These are phyloP conservation scores for Micractinium sp. DNA, from an alignment of 139 green algal species.

Conservation along the genomic window DNA sequence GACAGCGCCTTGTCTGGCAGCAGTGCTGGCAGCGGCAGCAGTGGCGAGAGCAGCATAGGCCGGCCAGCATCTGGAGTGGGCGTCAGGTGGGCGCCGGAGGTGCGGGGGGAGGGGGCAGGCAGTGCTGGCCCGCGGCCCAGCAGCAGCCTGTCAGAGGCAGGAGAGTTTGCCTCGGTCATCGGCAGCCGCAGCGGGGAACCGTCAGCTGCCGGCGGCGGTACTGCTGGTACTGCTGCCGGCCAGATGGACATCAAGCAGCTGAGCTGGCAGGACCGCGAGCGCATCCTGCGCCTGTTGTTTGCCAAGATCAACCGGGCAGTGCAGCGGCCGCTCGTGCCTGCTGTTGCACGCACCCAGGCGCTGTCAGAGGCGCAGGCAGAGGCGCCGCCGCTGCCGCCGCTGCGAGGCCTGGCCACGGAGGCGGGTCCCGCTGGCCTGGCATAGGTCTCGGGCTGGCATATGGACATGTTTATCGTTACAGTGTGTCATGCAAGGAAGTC, in stretches of 20 bases:
- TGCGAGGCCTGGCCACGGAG: constrained; percentile 16
- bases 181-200: neutral
- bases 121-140: neutral
- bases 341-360: neutral
- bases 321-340: neutral
- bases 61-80: neutral
- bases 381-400: neutral
- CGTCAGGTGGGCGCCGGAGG: neutral
- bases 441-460: neutral
- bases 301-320: constrained; percentile 73
- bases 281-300: constrained; percentile 86
- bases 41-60: neutral
- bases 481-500: neutral
- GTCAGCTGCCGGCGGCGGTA: neutral
- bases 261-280: constrained; percentile 85
- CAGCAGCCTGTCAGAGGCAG: neutral
- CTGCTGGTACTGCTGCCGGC: constrained; percentile 32
- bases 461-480: neutral
- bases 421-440: constrained; percentile 23
- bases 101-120: too few relatives aligned
- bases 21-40: neutral
- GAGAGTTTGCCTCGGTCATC: neutral
- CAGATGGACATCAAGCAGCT: constrained; percentile 72
- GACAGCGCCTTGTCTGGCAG: neutral
- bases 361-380: neutral